Evolutionary conservation across 805 yeast species (phyloP).

Genomic region (Yarrowia hollandica): DNA sequence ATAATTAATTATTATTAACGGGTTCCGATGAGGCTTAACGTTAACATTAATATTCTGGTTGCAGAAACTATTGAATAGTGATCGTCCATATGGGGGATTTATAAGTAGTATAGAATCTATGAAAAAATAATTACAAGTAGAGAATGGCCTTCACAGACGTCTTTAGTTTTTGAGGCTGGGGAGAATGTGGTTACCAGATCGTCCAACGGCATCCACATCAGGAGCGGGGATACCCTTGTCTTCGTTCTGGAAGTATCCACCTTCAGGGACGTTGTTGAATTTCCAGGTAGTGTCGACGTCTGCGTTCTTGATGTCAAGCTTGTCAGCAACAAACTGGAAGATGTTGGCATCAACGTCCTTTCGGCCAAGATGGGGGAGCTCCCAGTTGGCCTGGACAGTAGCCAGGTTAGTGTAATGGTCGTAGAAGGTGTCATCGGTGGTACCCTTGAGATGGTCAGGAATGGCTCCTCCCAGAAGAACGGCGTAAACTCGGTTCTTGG

Average conservation of each 20-base stretch:
- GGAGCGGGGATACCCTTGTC: constrained; percentile 15
- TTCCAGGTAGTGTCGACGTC: constrained; percentile 20
- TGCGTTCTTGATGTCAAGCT: constrained; percentile 33
- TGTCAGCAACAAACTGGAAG: constrained; percentile 47
- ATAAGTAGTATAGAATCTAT: background rate
- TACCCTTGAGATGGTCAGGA: constrained; percentile 46
- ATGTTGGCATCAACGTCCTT: constrained; percentile 54
- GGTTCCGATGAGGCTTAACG: too few relatives aligned
- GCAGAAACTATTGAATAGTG: too few relatives aligned
- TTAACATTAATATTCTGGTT: too few relatives aligned
- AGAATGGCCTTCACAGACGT: too few relatives aligned
- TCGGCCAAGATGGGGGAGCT: constrained; percentile 52
- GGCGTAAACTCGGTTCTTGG: constrained; percentile 50
- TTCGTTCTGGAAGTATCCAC: constrained; percentile 8
- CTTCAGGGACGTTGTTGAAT: background rate
- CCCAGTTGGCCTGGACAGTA: constrained; percentile 54
- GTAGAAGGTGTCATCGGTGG: constrained; percentile 51
- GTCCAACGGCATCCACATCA: constrained; percentile 15
- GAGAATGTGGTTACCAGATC: constrained; percentile 21
- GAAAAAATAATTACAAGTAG: too few relatives aligned
- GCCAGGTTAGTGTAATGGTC: constrained; percentile 54
- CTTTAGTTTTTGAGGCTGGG: constrained; percentile 12
- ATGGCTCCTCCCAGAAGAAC: constrained; percentile 52
- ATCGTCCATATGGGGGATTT: too few relatives aligned
- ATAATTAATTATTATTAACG: too few relatives aligned